These are phyloP conservation scores for Lepidium sativum DNA, from an alignment of 345 rosid genomes.

Conservation along the genomic window DNA sequence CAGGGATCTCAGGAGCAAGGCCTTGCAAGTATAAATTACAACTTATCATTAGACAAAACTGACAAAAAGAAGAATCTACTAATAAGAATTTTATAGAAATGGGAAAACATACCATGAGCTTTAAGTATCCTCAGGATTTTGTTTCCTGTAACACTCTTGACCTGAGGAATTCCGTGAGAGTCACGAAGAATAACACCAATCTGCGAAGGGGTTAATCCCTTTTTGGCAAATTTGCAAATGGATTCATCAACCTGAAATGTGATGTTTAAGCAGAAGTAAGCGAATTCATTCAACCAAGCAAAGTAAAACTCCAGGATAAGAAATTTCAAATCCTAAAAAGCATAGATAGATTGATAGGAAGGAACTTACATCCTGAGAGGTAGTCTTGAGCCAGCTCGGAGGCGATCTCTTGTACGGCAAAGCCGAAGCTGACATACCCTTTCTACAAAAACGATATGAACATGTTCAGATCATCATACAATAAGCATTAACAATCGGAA, in stretches of 20 bases:
- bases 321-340: not conserved
- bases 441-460: conserved; percentile 26
- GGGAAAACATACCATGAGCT: conserved; percentile 39
- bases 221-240: conserved; percentile 63
- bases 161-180: conserved; percentile 65
- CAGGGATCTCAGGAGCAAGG: conserved; percentile 63
- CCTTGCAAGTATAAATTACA: conserved; percentile 23
- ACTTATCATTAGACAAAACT: not conserved
- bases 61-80: not conserved
- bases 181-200: conserved; percentile 69
- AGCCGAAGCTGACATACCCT: conserved; percentile 92
- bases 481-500: not conserved
- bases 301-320: not conserved
- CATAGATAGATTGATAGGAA: not conserved
- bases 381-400: conserved; percentile 74
- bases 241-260: conserved; percentile 43
- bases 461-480: not conserved
- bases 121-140: conserved; percentile 57
- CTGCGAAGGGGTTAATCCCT: conserved; percentile 64
- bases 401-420: conserved; percentile 79
- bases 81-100: not conserved
- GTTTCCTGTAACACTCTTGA: conserved; percentile 55
- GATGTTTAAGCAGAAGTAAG: not conserved
- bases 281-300: not conserved
- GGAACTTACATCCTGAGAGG: conserved; percentile 43